Base-by-base conservation (phyloP, 2,329 filamentous ascomycete species). In the Aureobasidium musti region DNA sequence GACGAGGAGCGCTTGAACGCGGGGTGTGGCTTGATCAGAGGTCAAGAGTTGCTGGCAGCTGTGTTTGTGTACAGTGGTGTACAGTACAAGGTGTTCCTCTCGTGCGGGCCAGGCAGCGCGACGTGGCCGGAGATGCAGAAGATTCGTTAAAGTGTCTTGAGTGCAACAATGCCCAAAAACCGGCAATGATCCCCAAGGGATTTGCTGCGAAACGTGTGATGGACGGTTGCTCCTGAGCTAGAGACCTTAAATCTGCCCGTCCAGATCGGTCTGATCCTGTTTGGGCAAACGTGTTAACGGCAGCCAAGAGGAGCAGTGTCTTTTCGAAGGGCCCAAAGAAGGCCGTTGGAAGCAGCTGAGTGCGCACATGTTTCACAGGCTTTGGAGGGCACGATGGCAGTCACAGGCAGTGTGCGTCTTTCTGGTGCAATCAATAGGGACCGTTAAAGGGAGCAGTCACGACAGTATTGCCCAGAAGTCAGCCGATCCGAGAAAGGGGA, bases 241-340 rank as follows among this genome's bases (percentile, higher is more conserved):
- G 21, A 64, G 28, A 64, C 17, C 33, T 64, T 64, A 64, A 64
- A 30, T 49, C 30, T 52, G 45, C 10, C 60, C 17, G 60, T 21
- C 37, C 64, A 66, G 64, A 66, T 66, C 64, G 53, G 53, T 57
- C 64, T 66, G 63, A 50, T 66, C 5, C 19, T 30, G n/a, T 35
- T 47, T 33, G 28, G 39, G 11, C 39, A 30, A 21, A 23, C 8
- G 13, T 50, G 13, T n/a, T 17, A 63, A 63, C 59, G 59, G 59
- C 33, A 61, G 39, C 57, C 43, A 43, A 37, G 41, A 30, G 13
- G 30, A 13, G 5, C 35, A 49, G n/a, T 30, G 5, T 47, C 26
- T 26, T 50, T 23, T 47, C 41, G n/a, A 37, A 52, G 28, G 28
- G 45, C 39, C 59, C 33, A 63, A 41, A 52, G 59, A 63, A 63